These are phyloP conservation scores for Pterocarpus santalinus DNA, from an alignment of 306 rosid genomes.

Conservation along the genomic window DNA sequence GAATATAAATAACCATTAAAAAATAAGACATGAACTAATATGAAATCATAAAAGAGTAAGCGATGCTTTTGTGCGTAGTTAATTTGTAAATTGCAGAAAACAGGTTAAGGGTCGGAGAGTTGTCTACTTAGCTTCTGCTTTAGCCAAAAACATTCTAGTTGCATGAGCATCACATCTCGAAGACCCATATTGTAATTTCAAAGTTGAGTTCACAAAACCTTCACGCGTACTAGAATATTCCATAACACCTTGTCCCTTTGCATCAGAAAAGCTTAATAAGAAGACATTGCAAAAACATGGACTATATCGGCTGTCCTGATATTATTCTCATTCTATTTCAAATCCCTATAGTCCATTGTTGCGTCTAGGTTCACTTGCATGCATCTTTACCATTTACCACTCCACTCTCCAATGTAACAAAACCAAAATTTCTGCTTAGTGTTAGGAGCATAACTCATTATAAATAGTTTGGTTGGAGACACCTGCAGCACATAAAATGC, in stretches of 20 bases:
- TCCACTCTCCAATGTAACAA: background rate
- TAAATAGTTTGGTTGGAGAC: slow-evolving; percentile 3
- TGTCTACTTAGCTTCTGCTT: background rate
- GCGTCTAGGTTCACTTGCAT: slow-evolving; percentile 48
- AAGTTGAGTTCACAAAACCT: background rate
- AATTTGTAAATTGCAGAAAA: too few species aligned
- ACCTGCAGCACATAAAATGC: background rate
- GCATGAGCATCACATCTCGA: background rate
- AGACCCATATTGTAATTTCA: background rate
- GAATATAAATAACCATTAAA: too few species aligned
- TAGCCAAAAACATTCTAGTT: slow-evolving; percentile 4
- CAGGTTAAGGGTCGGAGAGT: background rate
- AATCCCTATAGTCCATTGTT: slow-evolving; percentile 13
- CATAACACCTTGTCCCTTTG: background rate
- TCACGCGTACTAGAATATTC: slow-evolving; percentile 10
- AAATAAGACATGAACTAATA: too few species aligned
- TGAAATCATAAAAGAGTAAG: too few species aligned
- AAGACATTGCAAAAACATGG: background rate
- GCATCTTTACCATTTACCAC: background rate
- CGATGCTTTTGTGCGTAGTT: too few species aligned
- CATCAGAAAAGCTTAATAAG: background rate
- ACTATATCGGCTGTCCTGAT: background rate
- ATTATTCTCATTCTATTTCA: background rate
- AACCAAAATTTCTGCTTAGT: background rate
- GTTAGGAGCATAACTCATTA: background rate